Conservation (phyloP, 768 basidiomycete genomes). For the Pisolithus marmoratus region DNA sequence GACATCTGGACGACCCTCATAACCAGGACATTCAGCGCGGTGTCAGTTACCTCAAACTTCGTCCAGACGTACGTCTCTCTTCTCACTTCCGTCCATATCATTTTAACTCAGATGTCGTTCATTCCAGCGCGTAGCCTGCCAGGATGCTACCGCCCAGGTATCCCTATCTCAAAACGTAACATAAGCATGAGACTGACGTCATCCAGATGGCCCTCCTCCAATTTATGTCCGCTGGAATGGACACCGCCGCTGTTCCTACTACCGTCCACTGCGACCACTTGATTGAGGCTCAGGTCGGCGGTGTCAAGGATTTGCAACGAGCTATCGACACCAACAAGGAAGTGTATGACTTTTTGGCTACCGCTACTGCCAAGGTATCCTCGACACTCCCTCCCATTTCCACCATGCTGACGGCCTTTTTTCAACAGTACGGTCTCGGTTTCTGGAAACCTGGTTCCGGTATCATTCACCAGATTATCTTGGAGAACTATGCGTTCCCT, state of each 20-base stretch:
- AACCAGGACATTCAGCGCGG: slow-evolving; percentile 90
- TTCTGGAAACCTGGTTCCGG: slow-evolving; percentile 99
- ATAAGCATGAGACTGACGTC: slow-evolving; percentile 21
- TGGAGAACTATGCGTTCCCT: slow-evolving; percentile 99
- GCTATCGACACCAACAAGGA: slow-evolving; percentile 95
- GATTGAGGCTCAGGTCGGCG: slow-evolving; percentile 95
- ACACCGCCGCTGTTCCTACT: slow-evolving; percentile 94
- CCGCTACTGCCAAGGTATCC: slow-evolving; percentile 82
- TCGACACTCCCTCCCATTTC: slow-evolving; percentile 6
- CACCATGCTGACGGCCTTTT: background rate
- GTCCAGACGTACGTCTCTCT: slow-evolving; percentile 77
- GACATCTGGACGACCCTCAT: slow-evolving; percentile 93
- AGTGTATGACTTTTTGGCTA: slow-evolving; percentile 98
- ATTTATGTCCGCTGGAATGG: slow-evolving; percentile 99
- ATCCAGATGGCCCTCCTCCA: slow-evolving; percentile 95
- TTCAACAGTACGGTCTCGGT: slow-evolving; percentile 83
- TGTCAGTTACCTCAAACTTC: slow-evolving; percentile 91
- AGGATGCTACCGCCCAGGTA: slow-evolving; percentile 87
- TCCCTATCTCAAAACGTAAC: slow-evolving; percentile 16
- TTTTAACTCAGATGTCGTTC: slow-evolving; percentile 3
- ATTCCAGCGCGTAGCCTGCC: slow-evolving; percentile 76
- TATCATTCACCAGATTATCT: slow-evolving; percentile 98
- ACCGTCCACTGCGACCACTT: slow-evolving; percentile 99
- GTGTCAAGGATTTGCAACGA: slow-evolving; percentile 87
- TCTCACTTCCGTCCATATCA: background rate